Base-by-base conservation (phyloP, 495 filamentous ascomycete genomes). In the Xylaria nigripes region DNA sequence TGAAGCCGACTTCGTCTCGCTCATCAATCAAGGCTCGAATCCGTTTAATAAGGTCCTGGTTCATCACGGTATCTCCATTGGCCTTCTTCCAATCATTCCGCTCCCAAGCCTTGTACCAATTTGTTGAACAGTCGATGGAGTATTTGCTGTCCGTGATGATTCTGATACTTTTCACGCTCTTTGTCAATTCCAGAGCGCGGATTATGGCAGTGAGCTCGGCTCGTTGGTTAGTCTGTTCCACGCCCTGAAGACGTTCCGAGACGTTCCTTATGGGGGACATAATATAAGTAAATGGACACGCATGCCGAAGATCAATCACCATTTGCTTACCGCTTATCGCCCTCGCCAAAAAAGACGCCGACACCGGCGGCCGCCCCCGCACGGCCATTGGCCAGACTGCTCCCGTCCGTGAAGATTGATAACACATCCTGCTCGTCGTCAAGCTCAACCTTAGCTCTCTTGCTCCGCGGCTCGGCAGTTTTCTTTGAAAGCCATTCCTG, bases 331-430 rank as follows among this genome's bases (percentile, higher is more conserved):
- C 86, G 81, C 48, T 70, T 55, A 67, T 95, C 87, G 1, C 68
- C 70, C n/a, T 74, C 73, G 6, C 88, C 89, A 69, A 96, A 96
- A 53, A 75, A 96, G 27, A 96, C 91, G 0, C 93, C 93, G 8
- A 96, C 79, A 3, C 93, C 93, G 5, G 87, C 92, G 5, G 76
- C 72, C 25, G 93, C 87, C 6, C 82, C 76, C 0, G 69, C 60
- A 47, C 76, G 77, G 12, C 93, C 93, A 70, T 98, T 97, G 43
- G 81, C 77, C 22, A 85, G 74, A 57, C 81, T 78, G 55, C 87
- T 93, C 10, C 93, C 93, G 67, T 98, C 93, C 1, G 93, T 97
- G 69, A 89, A 95, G 47, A 96, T 87, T 30, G 81, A 69, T 34
- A 90, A 63, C 52, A 86, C 76, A 6, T 79, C 78, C 16, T 71